Evolutionary conservation across 495 filamentous ascomycete genomes (phyloP), one percentile per base, ranked within the genome.

Genomic region (Parathielavia hyrcaniae): DNA sequence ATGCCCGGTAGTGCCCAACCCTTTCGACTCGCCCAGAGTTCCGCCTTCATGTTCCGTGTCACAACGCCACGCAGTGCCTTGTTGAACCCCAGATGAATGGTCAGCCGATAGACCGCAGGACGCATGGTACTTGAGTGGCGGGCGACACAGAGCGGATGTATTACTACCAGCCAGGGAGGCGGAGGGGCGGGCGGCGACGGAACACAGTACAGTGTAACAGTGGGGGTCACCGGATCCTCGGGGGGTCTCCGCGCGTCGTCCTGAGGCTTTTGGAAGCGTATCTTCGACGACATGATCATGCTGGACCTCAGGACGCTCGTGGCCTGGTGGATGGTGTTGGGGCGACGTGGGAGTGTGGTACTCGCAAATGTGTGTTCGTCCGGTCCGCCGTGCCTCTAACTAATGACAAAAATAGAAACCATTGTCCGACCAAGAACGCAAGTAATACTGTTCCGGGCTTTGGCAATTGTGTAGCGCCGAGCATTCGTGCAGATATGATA

Each of bases 91-190:
- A 32, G 40, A 34, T 39, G 17, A n/a, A n/a, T n/a, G 14, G 14
- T 19, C 26, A 34, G 32, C 39, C 17, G 9, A 16, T 51, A 16
- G 9, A n/a, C 35, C 30, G 47, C 39, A 60, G 35, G 13, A 63
- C 44, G 67, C 65, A 69, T 59, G 63, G 63, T 43, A 66, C 65
- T 64, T 65, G 56, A 50, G 48, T 30, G 34, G 55, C 57, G 61
- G 49, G 48, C n/a, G 6, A 32, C 34, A 56, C 47, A 45, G 32
- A 38, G 19, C 36, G 6, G 26, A 60, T 53, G 47, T 41, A 20
- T 12, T 76, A 20, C 13, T 76, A 88, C 57, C 73, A 87, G 39
- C 64, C 86, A 41, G 79, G 14, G 52, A n/a, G 38, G 46, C 16
- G 20, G 46, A 35, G 36, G 41, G 79, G 14, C 49, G 10, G 38